These are phyloP conservation scores for Lasiodiplodia citricola DNA, from an alignment of 2,329 filamentous ascomycete genomes.

Conservation along the genomic window DNA sequence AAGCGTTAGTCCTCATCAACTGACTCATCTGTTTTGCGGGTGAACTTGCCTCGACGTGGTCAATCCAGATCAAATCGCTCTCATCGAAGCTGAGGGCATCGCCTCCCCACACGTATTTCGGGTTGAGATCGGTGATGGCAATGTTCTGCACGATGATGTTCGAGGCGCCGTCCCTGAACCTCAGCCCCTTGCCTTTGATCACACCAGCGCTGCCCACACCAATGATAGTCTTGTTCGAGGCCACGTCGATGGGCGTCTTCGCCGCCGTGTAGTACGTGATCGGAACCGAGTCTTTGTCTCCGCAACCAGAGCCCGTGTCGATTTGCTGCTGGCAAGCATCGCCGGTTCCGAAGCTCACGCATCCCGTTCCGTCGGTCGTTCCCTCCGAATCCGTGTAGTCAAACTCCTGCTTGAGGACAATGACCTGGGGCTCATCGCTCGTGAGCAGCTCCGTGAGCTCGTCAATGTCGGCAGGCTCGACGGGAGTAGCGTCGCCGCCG, in stretches of 20 bases:
- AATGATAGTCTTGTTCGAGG: slow-evolving; percentile 49
- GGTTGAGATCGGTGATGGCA: slow-evolving; percentile 45
- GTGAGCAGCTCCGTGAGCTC: neutral
- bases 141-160: slow-evolving; percentile 50
- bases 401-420: slow-evolving; percentile 5
- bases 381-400: slow-evolving; percentile 37
- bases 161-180: slow-evolving; percentile 39
- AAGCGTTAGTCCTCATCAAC: neutral
- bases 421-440: neutral
- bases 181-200: slow-evolving; percentile 49
- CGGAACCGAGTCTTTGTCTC: slow-evolving; percentile 29
- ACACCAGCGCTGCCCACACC: slow-evolving; percentile 47
- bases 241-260: slow-evolving; percentile 38
- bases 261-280: slow-evolving; percentile 42
- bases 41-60: slow-evolving; percentile 33
- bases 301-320: slow-evolving; percentile 28
- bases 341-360: slow-evolving; percentile 31
- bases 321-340: slow-evolving; percentile 32
- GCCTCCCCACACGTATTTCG: slow-evolving; percentile 47
- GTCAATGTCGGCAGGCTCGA: neutral
- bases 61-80: slow-evolving; percentile 42
- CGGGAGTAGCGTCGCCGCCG: neutral
- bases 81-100: slow-evolving; percentile 44
- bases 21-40: too few species aligned
- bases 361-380: slow-evolving; percentile 31